Conservation (phyloP, 768 basidiomycete species). For the Tricholoma hemisulphureum region DNA sequence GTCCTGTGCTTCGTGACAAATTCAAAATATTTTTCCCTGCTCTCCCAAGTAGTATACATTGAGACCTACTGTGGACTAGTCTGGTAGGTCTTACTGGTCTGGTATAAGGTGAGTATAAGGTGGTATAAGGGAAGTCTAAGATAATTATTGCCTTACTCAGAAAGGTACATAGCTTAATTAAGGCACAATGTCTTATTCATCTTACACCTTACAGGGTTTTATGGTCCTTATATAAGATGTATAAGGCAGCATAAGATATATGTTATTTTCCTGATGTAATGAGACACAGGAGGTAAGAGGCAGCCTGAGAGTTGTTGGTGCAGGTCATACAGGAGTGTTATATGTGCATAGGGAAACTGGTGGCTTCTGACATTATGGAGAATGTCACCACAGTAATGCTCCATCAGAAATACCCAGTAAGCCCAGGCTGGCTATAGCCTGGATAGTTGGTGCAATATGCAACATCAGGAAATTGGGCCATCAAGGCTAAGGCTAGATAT, state of each 20-base stretch:
- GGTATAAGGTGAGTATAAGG: background rate
- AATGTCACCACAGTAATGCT: too few relatives aligned
- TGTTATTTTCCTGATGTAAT: slow-evolving; percentile 3
- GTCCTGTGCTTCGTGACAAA: background rate
- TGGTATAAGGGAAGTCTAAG: background rate
- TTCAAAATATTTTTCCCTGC: background rate
- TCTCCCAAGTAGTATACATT: background rate
- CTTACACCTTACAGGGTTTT: background rate
- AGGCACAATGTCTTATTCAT: background rate
- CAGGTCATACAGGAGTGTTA: too few relatives aligned
- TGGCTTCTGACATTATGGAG: too few relatives aligned
- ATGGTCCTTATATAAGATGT: background rate
- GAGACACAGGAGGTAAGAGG: background rate
- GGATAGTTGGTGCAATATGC: too few relatives aligned
- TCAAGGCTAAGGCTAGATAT: too few relatives aligned
- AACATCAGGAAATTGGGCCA: too few relatives aligned
- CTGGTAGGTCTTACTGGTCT: background rate
- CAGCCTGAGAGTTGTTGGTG: too few relatives aligned
- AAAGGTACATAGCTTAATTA: slow-evolving; percentile 5
- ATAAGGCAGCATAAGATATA: slow-evolving; percentile 1
- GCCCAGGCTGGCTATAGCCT: too few relatives aligned
- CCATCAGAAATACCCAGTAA: too few relatives aligned
- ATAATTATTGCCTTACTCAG: slow-evolving; percentile 1
- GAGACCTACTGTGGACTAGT: background rate
- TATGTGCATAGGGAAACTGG: too few relatives aligned